A percentile compares a stretch with the other conserved stretches of the same genome.
Conservation (phyloP, 345 rosid genomes). For the Gynandropsis gynandra region DNA sequence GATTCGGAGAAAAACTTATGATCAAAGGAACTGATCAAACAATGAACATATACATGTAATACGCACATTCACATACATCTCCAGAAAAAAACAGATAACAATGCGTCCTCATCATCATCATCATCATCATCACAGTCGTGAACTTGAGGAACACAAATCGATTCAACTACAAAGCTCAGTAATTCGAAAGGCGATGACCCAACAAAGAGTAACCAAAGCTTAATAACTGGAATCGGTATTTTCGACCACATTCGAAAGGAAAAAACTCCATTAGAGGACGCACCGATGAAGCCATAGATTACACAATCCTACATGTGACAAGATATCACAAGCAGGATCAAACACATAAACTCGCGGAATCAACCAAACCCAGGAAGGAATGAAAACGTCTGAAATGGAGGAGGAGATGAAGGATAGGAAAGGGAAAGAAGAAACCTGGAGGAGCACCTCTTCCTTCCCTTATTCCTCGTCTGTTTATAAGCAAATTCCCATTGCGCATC, state of each 20-base stretch:
- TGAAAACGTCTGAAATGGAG: conserved; percentile 8
- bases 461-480: conserved; percentile 31
- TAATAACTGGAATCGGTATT: too few species aligned
- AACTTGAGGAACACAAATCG: not conserved
- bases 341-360: conserved; percentile 17
- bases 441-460: conserved; percentile 17
- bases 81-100: conserved; percentile 8
- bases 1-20: not conserved
- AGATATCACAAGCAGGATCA: conserved; percentile 14
- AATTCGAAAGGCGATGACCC: conserved; percentile 6
- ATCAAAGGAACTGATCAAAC: conserved; percentile 12
- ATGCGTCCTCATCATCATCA: conserved; percentile 2
- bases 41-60: not conserved
- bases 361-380: not conserved
- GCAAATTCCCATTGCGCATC: conserved; percentile 25
- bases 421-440: conserved; percentile 9
- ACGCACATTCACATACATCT: not conserved
- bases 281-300: conserved; percentile 19
- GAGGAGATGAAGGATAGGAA: conserved; percentile 19
- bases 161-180: conserved; percentile 3
- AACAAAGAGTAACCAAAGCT: conserved; percentile 8
- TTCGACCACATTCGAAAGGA: not conserved
- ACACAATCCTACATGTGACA: conserved; percentile 8
- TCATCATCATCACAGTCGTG: not conserved
- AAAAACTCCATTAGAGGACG: conserved; percentile 18